These are phyloP conservation scores for Cyclostephanos invisitatus DNA, from an alignment of 108 stramenopile genomes.

Conservation along the genomic window DNA sequence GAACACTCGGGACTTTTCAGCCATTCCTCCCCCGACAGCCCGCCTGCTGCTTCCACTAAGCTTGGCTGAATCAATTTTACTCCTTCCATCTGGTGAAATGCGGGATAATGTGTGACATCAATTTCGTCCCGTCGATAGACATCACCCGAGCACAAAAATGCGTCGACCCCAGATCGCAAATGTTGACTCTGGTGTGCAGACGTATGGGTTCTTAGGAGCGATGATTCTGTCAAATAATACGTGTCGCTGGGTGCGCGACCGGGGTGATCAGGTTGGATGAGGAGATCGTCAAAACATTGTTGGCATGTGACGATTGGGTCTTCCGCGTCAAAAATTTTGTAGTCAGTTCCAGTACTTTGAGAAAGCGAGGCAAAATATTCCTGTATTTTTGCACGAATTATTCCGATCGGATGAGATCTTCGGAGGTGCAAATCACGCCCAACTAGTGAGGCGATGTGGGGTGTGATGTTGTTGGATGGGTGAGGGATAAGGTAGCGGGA, in stretches of 20 bases:
- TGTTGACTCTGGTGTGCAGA: slow-evolving; percentile 92
- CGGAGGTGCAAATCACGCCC: slow-evolving; percentile 61
- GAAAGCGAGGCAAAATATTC: slow-evolving; percentile 60
- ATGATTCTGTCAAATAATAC: slow-evolving; percentile 80
- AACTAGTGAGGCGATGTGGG: slow-evolving; percentile 71
- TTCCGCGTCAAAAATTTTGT: slow-evolving; percentile 66
- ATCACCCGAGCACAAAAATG: slow-evolving; percentile 91
- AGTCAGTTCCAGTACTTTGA: slow-evolving; percentile 13
- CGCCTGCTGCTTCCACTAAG: slow-evolving; percentile 31
- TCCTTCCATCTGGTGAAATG: slow-evolving; percentile 97
- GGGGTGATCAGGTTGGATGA: slow-evolving; percentile 90
- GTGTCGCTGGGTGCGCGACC: slow-evolving; percentile 89
- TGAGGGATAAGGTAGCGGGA: slow-evolving; percentile 52
- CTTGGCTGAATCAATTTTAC: slow-evolving; percentile 56
- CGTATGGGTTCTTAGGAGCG: slow-evolving; percentile 91
- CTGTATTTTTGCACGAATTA: slow-evolving; percentile 80
- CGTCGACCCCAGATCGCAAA: slow-evolving; percentile 64
- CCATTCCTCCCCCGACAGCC: slow-evolving; percentile 43
- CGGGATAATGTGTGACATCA: slow-evolving; percentile 94
- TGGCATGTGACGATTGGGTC: slow-evolving; percentile 73
- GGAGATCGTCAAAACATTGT: slow-evolving; percentile 77
- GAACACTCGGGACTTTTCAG: slow-evolving; percentile 30
- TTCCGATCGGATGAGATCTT: slow-evolving; percentile 73
- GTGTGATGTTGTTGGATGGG: slow-evolving; percentile 74
- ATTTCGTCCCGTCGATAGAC: slow-evolving; percentile 96